Percentiles rank a stretch among this genome's conserved stretches.
Evolutionary conservation across 306 rosid species (phyloP).

Genomic region (Ochetophila trinervis): DNA sequence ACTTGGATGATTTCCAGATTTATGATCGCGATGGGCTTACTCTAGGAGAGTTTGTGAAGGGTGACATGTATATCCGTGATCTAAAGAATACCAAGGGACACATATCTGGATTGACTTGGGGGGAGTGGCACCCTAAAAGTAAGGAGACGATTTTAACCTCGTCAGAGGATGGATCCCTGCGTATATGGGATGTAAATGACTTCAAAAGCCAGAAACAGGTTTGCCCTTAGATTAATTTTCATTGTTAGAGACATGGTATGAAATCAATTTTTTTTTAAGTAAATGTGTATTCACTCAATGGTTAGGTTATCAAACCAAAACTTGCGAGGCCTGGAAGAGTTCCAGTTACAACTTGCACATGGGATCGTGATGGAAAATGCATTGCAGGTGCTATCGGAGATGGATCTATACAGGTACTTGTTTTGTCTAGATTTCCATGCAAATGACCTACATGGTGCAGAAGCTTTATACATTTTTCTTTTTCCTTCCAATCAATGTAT

Average conservation of each 20-base stretch:
- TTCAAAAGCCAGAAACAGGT: slow-evolving; percentile 97
- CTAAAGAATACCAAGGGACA: slow-evolving; percentile 95
- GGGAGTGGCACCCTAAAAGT: slow-evolving; percentile 86
- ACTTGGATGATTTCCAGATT: slow-evolving; percentile 47
- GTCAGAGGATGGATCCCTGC: slow-evolving; percentile 92
- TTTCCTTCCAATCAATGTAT: not conserved
- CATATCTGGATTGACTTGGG: slow-evolving; percentile 90
- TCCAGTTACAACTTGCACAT: slow-evolving; percentile 86
- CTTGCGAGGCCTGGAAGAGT: slow-evolving; percentile 87
- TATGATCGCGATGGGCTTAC: slow-evolving; percentile 98
- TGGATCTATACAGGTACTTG: slow-evolving; percentile 85
- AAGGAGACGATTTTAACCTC: slow-evolving; percentile 89
- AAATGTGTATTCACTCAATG: slow-evolving; percentile 26
- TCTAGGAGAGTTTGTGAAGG: slow-evolving; percentile 85
- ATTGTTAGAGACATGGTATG: slow-evolving; percentile 1
- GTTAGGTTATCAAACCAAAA: slow-evolving; percentile 89
- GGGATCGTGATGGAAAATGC: slow-evolving; percentile 87
- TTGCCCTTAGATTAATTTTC: not conserved
- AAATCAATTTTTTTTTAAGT: not conserved
- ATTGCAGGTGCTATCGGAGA: slow-evolving; percentile 91
- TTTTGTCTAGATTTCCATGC: slow-evolving; percentile 10
- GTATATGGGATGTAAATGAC: slow-evolving; percentile 95
- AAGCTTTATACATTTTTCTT: not conserved
- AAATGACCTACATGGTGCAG: slow-evolving; percentile 9
- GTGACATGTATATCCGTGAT: slow-evolving; percentile 98